Evolutionary conservation across 306 rosid species (phyloP).

Genomic region (Pterocarpus macrocarpus): DNA sequence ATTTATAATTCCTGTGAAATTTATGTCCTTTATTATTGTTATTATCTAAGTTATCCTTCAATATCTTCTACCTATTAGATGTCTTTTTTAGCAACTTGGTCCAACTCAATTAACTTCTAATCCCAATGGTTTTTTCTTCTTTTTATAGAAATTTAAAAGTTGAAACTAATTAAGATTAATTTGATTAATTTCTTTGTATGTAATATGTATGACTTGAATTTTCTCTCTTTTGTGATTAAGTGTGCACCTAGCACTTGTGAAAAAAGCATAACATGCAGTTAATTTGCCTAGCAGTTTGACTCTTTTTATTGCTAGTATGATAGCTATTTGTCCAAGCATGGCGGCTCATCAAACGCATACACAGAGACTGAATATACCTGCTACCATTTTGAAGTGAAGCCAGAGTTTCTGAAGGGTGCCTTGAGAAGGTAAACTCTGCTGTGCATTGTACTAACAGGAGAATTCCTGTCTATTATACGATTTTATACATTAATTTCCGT

Average conservation of each 20-base stretch:
- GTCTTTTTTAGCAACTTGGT: slow-evolving; percentile 25
- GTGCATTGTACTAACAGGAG: slow-evolving; percentile 8
- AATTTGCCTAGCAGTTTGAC: slow-evolving; percentile 54
- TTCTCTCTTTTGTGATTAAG: slow-evolving; percentile 35
- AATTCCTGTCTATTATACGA: slow-evolving; percentile 35
- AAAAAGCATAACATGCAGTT: slow-evolving; percentile 20
- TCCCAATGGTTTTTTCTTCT: not conserved
- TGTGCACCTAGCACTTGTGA: slow-evolving; percentile 27
- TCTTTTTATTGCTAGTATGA: slow-evolving; percentile 81
- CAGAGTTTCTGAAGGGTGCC: slow-evolving; percentile 87
- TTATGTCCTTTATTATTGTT: not conserved
- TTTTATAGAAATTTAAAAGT: not conserved
- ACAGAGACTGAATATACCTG: slow-evolving; percentile 95
- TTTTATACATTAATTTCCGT: slow-evolving; percentile 33
- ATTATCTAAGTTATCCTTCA: not conserved
- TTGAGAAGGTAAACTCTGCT: slow-evolving; percentile 75
- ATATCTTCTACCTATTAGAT: slow-evolving; percentile 35
- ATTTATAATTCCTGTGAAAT: slow-evolving; percentile 8
- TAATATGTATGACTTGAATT: slow-evolving; percentile 24
- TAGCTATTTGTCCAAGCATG: slow-evolving; percentile 97
- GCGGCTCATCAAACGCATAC: slow-evolving; percentile 96
- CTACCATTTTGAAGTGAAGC: slow-evolving; percentile 96
- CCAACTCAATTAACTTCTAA: slow-evolving; percentile 7
- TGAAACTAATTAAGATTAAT: slow-evolving; percentile 21
- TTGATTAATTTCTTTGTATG: slow-evolving; percentile 35